Percentiles rank a stretch among this genome's conserved stretches.
These are phyloP conservation scores for Bimuria novae-zelandiae DNA, from an alignment of 2,329 filamentous ascomycete species.

Conservation along the genomic window DNA sequence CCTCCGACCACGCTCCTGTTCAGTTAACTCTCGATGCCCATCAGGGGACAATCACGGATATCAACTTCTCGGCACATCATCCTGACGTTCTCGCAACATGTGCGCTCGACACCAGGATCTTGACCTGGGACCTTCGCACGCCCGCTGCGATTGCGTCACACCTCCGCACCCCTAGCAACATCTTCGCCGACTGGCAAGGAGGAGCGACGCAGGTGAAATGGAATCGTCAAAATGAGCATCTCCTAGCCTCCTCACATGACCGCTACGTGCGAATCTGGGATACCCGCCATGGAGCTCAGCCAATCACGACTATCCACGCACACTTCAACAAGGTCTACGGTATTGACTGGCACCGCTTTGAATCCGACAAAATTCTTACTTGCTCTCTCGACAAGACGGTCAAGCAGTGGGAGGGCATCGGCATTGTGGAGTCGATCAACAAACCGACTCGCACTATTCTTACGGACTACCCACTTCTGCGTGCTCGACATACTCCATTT, in stretches of 20 bases:
- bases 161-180: constrained; percentile 38
- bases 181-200: constrained; percentile 90
- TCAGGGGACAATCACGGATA: constrained; percentile 88
- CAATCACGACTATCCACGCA: constrained; percentile 81
- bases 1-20: constrained; percentile 71
- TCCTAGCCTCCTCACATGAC: constrained; percentile 90
- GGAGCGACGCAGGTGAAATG: constrained; percentile 96
- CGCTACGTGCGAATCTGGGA: constrained; percentile 90
- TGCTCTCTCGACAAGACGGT: constrained; percentile 92
- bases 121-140: constrained; percentile 85
- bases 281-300: constrained; percentile 75
- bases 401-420: constrained; percentile 86
- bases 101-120: constrained; percentile 89
- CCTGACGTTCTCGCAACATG: constrained; percentile 88
- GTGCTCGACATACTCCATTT: constrained; percentile 89
- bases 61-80: constrained; percentile 94
- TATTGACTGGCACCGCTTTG: constrained; percentile 87
- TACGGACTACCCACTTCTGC: constrained; percentile 87
- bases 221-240: constrained; percentile 83
- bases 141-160: constrained; percentile 54
- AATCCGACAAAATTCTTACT: constrained; percentile 73
- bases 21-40: constrained; percentile 87
- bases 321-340: constrained; percentile 95
- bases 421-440: constrained; percentile 54
- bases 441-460: constrained; percentile 65